These are phyloP conservation scores for Malassezia sympodialis DNA, from an alignment of 1,284 basidiomycete genomes.

Conservation along the genomic window DNA sequence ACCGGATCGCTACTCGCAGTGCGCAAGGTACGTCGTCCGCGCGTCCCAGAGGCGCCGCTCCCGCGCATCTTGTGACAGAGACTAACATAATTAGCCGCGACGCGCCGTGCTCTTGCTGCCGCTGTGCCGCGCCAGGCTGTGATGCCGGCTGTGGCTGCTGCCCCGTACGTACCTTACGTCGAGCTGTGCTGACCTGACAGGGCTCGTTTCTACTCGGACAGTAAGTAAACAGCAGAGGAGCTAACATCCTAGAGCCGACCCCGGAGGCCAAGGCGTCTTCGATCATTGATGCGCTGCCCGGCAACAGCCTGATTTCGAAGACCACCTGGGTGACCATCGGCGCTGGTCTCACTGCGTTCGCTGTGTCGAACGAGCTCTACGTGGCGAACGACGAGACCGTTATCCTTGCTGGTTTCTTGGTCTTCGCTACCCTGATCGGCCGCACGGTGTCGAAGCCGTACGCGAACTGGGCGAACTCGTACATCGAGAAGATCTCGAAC, in stretches of 20 bases:
- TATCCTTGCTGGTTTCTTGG: slow-evolving; percentile 66
- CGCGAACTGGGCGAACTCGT: slow-evolving; percentile 67
- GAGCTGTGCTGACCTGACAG: slow-evolving; percentile 19
- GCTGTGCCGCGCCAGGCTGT: slow-evolving; percentile 11
- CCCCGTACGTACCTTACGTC: slow-evolving; percentile 4
- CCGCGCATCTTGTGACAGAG: background rate
- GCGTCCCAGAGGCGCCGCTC: background rate
- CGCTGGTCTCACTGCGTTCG: slow-evolving; percentile 76
- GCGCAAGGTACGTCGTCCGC: slow-evolving; percentile 12
- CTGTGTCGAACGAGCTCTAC: slow-evolving; percentile 94
- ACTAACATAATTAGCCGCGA: slow-evolving; percentile 11
- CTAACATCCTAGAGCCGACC: slow-evolving; percentile 26
- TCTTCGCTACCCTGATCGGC: slow-evolving; percentile 69
- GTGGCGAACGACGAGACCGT: slow-evolving; percentile 72
- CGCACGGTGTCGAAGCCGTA: slow-evolving; percentile 74
- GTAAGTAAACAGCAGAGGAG: slow-evolving; percentile 1
- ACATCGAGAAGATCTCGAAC: slow-evolving; percentile 59
- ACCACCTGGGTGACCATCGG: slow-evolving; percentile 80
- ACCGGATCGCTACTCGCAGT: slow-evolving; percentile 18
- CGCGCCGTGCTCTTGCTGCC: slow-evolving; percentile 12
- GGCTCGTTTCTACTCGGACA: slow-evolving; percentile 42
- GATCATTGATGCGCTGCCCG: slow-evolving; percentile 83
- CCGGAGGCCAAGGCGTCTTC: slow-evolving; percentile 81
- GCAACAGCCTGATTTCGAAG: slow-evolving; percentile 84
- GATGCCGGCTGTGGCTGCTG: slow-evolving; percentile 4